Conservation (phyloP, 2,329 filamentous ascomycete species). For the Scopulariopsis brevicaulis region DNA sequence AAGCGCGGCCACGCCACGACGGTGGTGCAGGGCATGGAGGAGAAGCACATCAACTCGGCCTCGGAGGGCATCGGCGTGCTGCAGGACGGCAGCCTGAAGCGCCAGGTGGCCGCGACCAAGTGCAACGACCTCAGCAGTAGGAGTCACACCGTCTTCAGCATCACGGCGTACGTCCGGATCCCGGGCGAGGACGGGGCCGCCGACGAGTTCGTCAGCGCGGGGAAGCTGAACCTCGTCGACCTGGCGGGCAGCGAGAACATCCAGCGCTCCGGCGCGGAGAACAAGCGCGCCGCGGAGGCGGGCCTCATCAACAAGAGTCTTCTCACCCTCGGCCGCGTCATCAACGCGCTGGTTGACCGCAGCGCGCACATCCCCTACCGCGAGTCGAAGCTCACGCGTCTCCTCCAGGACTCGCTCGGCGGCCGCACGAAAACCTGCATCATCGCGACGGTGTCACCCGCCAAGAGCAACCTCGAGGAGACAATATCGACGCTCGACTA, state of each 20-base stretch:
- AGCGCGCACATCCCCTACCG: slow-evolving; percentile 80
- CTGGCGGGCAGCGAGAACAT: slow-evolving; percentile 97
- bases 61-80: slow-evolving; percentile 79
- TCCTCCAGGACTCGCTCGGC: slow-evolving; percentile 92
- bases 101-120: slow-evolving; percentile 98
- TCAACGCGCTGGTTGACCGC: slow-evolving; percentile 91
- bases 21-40: slow-evolving; percentile 94
- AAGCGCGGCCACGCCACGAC: slow-evolving; percentile 79
- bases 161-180: slow-evolving; percentile 83
- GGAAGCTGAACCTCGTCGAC: slow-evolving; percentile 94
- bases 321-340: slow-evolving; percentile 87
- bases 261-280: slow-evolving; percentile 90
- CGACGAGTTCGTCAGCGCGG: slow-evolving; percentile 80
- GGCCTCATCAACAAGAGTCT: slow-evolving; percentile 97
- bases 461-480: slow-evolving; percentile 91
- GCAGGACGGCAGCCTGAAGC: slow-evolving; percentile 79
- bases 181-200: slow-evolving; percentile 62
- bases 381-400: slow-evolving; percentile 89
- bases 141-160: slow-evolving; percentile 95
- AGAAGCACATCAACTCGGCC: slow-evolving; percentile 81
- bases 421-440: slow-evolving; percentile 97
- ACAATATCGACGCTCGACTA: slow-evolving; percentile 98
- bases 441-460: slow-evolving; percentile 90
- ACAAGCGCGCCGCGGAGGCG: slow-evolving; percentile 92
- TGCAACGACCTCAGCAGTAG: slow-evolving; percentile 97